Percentiles rank a stretch among this genome's conserved stretches.
These are phyloP conservation scores for Cotoneaster glaucophyllus DNA, from an alignment of 306 rosid genomes.

Conservation along the genomic window DNA sequence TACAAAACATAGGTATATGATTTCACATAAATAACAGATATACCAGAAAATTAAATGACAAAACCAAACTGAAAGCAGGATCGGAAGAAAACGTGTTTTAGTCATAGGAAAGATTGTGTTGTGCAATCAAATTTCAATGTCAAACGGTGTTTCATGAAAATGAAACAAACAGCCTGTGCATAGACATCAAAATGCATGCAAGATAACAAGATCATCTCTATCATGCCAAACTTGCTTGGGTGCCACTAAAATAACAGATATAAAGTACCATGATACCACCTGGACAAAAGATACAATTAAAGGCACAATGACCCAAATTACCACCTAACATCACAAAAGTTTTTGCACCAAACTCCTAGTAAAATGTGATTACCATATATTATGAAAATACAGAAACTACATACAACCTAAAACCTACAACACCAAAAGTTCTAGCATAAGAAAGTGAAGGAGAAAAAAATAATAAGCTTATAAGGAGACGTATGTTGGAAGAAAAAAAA, in stretches of 20 bases:
- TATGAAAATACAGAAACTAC: neutral
- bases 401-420: neutral
- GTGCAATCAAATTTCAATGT: neutral
- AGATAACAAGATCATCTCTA: neutral
- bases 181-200: neutral
- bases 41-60: neutral
- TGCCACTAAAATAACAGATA: neutral
- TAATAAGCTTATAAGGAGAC: neutral
- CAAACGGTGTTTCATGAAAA: neutral
- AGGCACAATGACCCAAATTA: neutral
- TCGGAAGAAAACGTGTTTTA: neutral
- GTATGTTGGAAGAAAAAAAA: neutral
- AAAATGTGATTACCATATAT: neutral
- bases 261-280: neutral
- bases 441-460: neutral
- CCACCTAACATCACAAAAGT: neutral
- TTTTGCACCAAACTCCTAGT: neutral
- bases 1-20: constrained; percentile 22
- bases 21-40: neutral
- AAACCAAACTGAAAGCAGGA: neutral
- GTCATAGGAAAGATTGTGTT: neutral
- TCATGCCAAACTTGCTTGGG: neutral
- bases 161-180: neutral
- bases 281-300: neutral
- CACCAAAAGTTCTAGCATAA: neutral